Evolutionary conservation across 2,329 filamentous ascomycete genomes (phyloP), one percentile per base, ranked within the genome.

Genomic region (Exophiala sp.): DNA sequence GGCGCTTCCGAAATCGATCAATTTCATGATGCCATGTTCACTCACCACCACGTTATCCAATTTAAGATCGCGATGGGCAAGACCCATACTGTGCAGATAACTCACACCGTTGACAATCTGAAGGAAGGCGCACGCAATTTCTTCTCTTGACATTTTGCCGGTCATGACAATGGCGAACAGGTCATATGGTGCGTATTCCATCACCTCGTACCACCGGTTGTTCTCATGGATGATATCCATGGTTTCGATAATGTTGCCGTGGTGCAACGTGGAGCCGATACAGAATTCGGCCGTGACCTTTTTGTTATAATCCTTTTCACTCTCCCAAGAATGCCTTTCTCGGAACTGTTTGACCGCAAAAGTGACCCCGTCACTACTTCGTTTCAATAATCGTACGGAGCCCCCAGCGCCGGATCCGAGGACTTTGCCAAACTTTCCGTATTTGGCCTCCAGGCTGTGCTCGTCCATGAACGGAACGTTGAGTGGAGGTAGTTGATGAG

Each of bases 91-190:
- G 68, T 98, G 93, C 54, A 98, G 73, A 67, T 96, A 98, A 9
- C 88, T 88, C 29, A 97, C 90, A 44, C 93, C 93, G 63, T 86
- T 95, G 49, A 98, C 72, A 56, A 98, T 96, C 67, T 98, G 93
- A 58, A 97, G 74, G 62, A 95, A 97, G 53, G 84, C 85, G 68
- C 93, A 98, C 2, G 83, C 83, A 53, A 97, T 80, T 67, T 98
- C 93, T 60, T 95, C 86, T 52, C 88, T 82, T 34, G 81, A 81
- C 93, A 98, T 98, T 70, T 89, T 95, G 29, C 93, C 93, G 0
- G 93, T 97, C 93, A 98, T 98, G 59, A 98, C 93, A 58, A 94
- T 95, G 10, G 93, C 93, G 66, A 98, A 98, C 23, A 98, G 77
- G 66, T 98, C 93, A 64, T 77, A 98, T 0, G 93, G 93, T 9